Base-by-base conservation (phyloP, 805 yeast genomes). In the Peterozyma toletana region DNA sequence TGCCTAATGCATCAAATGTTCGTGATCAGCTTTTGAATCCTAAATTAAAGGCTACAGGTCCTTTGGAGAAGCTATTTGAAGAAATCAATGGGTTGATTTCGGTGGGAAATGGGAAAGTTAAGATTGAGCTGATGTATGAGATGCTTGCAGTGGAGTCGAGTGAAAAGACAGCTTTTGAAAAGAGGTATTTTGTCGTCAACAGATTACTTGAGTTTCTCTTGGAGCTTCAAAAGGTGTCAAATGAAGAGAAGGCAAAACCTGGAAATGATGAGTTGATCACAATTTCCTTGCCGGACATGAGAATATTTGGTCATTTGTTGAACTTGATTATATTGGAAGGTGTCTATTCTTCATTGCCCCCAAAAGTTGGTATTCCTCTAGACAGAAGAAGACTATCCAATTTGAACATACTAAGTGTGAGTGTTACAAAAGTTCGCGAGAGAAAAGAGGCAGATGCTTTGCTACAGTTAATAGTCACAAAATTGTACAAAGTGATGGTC, bases 221-320 rank as follows among this genome's bases (percentile, higher is more conserved):
- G 2, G 51, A 62, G 35, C 67, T 76, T 17, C 78, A 75, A 50
- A 39, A 48, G 5, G 46, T 62, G 2, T 63, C 80, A 3, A 47
- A 48, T 1, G 60, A 55, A 21, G 58, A 55, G 13, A 47, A 56
- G 37, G 42, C 45, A 11, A 43, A 41, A 6, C 37, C 39, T 3
- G 31, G 33, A n/a, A 44, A 52, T 6, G 68, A 70, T 46, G 57
- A 63, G 39, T 50, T 75, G 40, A 68, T 85, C 10, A 67, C 83
- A 9, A 81, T 91, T 13, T 86, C 97, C 0, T 67, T 91, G 9
- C 89, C 87, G 53, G 98, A 93, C 58, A 80, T 91, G 73, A 84
- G 80, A 56, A 73, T 77, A 3, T 75, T 93, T 44, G 82, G 84
- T 33, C 74, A 70, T 17, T 56, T 91, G 37, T 59, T 84, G 15